Evolutionary conservation across 169 alveolate genomes (phyloP).

Genomic region (Plasmodium gallinaceum): DNA sequence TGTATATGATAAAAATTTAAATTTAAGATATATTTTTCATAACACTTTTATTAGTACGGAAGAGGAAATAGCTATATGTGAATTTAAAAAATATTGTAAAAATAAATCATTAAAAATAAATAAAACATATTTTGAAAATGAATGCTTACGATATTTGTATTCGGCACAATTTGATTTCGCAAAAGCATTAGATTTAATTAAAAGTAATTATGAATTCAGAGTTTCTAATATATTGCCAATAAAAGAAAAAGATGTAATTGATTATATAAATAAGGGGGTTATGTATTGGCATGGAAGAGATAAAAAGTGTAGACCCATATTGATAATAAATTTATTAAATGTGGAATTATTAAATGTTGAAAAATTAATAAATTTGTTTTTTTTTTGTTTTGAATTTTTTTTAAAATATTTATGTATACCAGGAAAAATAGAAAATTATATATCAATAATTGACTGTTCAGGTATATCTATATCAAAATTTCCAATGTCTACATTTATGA

Average conservation of each 20-base stretch:
- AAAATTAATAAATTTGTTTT: slow-evolving; percentile 57
- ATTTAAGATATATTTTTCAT: slow-evolving; percentile 78
- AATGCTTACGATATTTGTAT: slow-evolving; percentile 78
- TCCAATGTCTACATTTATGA: slow-evolving; percentile 78
- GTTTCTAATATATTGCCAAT: slow-evolving; percentile 79
- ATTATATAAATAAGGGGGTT: slow-evolving; percentile 76
- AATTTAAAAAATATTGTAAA: slow-evolving; percentile 76
- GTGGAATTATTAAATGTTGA: slow-evolving; percentile 46
- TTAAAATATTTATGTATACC: slow-evolving; percentile 81
- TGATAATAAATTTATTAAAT: slow-evolving; percentile 78
- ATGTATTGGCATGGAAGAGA: slow-evolving; percentile 84
- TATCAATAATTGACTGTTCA: slow-evolving; percentile 79
- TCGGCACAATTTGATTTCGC: slow-evolving; percentile 81
- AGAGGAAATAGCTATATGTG: slow-evolving; percentile 77
- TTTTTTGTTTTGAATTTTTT: slow-evolving; percentile 77
- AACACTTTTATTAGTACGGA: slow-evolving; percentile 77
- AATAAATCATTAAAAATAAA: slow-evolving; percentile 65
- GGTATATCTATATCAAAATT: slow-evolving; percentile 78
- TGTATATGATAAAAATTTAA: slow-evolving; percentile 55
- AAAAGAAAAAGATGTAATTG: slow-evolving; percentile 74
- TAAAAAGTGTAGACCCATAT: slow-evolving; percentile 80
- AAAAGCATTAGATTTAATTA: slow-evolving; percentile 65
- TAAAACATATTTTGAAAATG: slow-evolving; percentile 75
- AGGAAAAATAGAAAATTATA: slow-evolving; percentile 80
- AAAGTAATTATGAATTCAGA: slow-evolving; percentile 79